These are phyloP conservation scores for Russula emetica DNA, from an alignment of 768 basidiomycete genomes.

Conservation along the genomic window DNA sequence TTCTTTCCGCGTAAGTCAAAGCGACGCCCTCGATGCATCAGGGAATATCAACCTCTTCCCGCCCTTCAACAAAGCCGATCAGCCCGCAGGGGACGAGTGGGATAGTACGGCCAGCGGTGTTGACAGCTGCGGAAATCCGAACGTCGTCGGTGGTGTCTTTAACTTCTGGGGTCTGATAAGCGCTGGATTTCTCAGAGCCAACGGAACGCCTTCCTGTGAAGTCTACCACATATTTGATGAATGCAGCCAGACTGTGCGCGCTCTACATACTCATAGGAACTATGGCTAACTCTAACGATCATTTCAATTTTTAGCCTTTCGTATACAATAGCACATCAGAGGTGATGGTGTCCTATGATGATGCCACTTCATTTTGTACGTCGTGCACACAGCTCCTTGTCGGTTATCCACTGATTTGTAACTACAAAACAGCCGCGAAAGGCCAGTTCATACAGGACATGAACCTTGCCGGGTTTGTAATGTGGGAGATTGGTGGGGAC, in stretches of 20 bases:
- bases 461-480: constrained; percentile 40
- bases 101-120: constrained; percentile 29
- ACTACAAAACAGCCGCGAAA: constrained; percentile 36
- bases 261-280: constrained; percentile 28
- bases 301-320: constrained; percentile 50
- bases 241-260: constrained; percentile 67
- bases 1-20: constrained; percentile 48
- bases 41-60: constrained; percentile 48
- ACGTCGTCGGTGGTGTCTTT: constrained; percentile 20
- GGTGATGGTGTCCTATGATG: constrained; percentile 63
- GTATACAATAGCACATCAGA: constrained; percentile 54
- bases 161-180: constrained; percentile 25
- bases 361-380: constrained; percentile 49
- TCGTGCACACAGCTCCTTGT: too few relatives aligned
- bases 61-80: constrained; percentile 42
- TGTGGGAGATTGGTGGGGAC: constrained; percentile 47
- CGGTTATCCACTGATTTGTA: not conserved
- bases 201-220: constrained; percentile 32
- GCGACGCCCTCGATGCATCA: constrained; percentile 36
- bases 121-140: constrained; percentile 38
- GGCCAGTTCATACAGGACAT: constrained; percentile 38
- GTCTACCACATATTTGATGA: constrained; percentile 54
- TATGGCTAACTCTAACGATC: not conserved
- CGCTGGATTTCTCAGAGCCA: constrained; percentile 8
- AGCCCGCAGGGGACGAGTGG: constrained; percentile 42